Base-by-base conservation (phyloP, 495 filamentous ascomycete genomes). In the Symbiotaphrina buchneri region DNA sequence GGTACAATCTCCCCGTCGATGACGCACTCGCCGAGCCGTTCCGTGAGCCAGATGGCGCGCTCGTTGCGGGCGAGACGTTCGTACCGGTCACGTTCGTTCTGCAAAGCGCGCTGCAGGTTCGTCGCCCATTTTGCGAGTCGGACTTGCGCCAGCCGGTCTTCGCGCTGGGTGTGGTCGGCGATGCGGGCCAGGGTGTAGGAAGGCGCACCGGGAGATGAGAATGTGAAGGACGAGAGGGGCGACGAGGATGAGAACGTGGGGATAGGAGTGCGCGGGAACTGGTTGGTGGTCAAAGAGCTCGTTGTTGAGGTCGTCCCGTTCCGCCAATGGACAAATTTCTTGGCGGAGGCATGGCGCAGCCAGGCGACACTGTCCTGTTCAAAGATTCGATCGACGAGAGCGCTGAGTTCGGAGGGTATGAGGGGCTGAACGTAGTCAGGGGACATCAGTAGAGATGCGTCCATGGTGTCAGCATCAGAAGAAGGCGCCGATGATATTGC, bases 371-470 rank as follows among this genome's bases (percentile, higher is more conserved):
- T 81, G 26, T 90, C 74, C 4, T 61, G 61, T 24, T 80, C 69
- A 41, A 97, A 85, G 6, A 95, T 51, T 21, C 68, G 64, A 19
- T 63, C 49, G 22, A 94, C 71, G 8, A 99, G 57, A 10, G 51
- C 45, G 7, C 45, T 39, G 5, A 99, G 64, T 38, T 99, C 90
- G 14, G 82, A 84, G 18, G 63, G 46, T 7, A 80, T 51, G 1
- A 95, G 59, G 3, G 90, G 90, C 34, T 81, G 75, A 11, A 92
- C 58, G 47, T 99, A 99, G 41, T 85, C 77, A 2, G 90, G 71
- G 28, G 69, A 81, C 87, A 99, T 99, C 10, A 99, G 59, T 0
- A 87, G 65, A 42, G 79, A 90, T 18, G 87, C 87, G 44, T 99
- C 87, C 81, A 99, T 93, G 27, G 62, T 74, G 15, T 93, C 83